These are phyloP conservation scores for Cyclotella choctawhatcheeana DNA, from an alignment of 108 stramenopile species.

Conservation along the genomic window DNA sequence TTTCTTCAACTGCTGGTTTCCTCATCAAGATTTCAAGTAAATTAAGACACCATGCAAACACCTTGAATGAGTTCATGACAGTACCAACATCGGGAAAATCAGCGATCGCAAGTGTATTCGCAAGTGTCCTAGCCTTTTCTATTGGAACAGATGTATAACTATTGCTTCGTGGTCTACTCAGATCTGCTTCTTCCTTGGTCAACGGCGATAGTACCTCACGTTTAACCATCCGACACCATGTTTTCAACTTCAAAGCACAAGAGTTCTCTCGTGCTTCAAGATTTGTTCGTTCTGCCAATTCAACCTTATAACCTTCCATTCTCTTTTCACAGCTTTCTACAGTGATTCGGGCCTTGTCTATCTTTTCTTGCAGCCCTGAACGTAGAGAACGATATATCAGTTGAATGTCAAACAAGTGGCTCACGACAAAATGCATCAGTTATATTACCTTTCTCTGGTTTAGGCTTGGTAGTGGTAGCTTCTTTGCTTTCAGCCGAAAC, in stretches of 20 bases:
- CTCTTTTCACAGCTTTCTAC: slow-evolving; percentile 44
- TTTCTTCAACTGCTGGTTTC: slow-evolving; percentile 59
- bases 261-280: slow-evolving; percentile 62
- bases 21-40: slow-evolving; percentile 53
- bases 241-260: slow-evolving; percentile 38
- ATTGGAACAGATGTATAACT: slow-evolving; percentile 52
- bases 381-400: background rate
- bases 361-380: slow-evolving; percentile 43
- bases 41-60: slow-evolving; percentile 69
- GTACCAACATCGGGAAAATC: slow-evolving; percentile 58
- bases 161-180: slow-evolving; percentile 51
- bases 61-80: slow-evolving; percentile 62
- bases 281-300: slow-evolving; percentile 45
- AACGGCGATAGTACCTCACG: slow-evolving; percentile 57
- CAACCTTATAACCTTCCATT: slow-evolving; percentile 40
- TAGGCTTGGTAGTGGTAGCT: background rate
- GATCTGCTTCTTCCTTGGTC: slow-evolving; percentile 47
- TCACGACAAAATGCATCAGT: background rate
- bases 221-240: slow-evolving; percentile 68
- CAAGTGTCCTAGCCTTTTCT: slow-evolving; percentile 47
- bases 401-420: background rate
- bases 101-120: slow-evolving; percentile 57
- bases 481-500: background rate
- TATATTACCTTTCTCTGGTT: slow-evolving; percentile 31
- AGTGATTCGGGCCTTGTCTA: slow-evolving; percentile 31